Conservation (phyloP, 768 basidiomycete genomes). For the Termitomyces sp. region DNA sequence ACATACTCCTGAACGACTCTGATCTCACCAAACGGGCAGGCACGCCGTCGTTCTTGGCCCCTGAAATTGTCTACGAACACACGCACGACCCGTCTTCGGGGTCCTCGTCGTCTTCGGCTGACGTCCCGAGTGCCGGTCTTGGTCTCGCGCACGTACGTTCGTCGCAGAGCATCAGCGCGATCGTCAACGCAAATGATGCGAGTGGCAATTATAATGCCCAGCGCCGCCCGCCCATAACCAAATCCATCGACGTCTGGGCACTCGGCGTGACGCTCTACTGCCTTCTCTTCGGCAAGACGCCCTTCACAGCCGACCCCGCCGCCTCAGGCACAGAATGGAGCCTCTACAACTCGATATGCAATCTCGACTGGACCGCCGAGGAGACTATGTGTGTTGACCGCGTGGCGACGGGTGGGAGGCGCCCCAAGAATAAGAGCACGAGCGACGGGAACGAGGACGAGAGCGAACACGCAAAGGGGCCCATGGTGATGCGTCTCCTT, state of each 20-base stretch:
- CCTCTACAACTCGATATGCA: conserved; percentile 78
- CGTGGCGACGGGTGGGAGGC: conserved; percentile 61
- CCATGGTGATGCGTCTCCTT: conserved; percentile 71
- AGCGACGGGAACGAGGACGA: conserved; percentile 16
- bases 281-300: conserved; percentile 83
- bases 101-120: conserved; percentile 6
- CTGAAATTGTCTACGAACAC: conserved; percentile 84
- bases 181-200: too few species aligned
- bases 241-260: conserved; percentile 97
- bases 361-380: conserved; percentile 66
- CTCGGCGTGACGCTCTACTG: conserved; percentile 95
- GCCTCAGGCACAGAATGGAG: conserved; percentile 52
- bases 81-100: conserved; percentile 26
- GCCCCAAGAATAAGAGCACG: too few species aligned
- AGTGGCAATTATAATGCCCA: too few species aligned
- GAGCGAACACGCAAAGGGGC: conserved; percentile 46
- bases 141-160: conserved; percentile 26
- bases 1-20: conserved; percentile 76
- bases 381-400: conserved; percentile 69
- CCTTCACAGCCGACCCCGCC: conserved; percentile 48
- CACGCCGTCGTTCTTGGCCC: conserved; percentile 94
- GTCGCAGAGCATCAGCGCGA: conserved; percentile 4
- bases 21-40: conserved; percentile 91
- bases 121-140: conserved; percentile 14
- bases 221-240: conserved; percentile 62